These are phyloP conservation scores for Saccharomycopsis crataegensis DNA, from an alignment of 1,139 yeast genomes.

Conservation along the genomic window DNA sequence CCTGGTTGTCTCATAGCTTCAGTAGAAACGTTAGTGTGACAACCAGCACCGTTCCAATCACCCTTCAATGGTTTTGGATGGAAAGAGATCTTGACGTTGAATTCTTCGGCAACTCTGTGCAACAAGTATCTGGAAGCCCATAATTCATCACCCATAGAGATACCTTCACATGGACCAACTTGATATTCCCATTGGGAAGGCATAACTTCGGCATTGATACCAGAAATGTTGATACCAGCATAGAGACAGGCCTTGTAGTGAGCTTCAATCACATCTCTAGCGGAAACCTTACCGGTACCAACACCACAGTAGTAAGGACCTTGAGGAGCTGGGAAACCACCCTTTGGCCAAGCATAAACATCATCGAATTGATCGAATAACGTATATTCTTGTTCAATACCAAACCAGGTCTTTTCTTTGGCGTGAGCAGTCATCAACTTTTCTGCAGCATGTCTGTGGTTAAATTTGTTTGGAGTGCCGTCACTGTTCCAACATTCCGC, in stretches of 20 bases:
- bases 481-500: conserved; percentile 98
- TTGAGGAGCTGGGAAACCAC: conserved; percentile 99
- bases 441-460: conserved; percentile 97
- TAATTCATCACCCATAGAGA: conserved; percentile 92
- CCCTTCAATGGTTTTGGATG: conserved; percentile 99
- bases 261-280: conserved; percentile 97
- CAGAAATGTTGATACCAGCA: conserved; percentile 84
- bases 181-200: conserved; percentile 99
- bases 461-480: conserved; percentile 97
- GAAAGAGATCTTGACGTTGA: conserved; percentile 96
- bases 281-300: conserved; percentile 96
- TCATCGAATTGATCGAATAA: conserved; percentile 84
- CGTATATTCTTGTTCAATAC: conserved; percentile 98
- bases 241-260: conserved; percentile 97
- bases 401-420: conserved; percentile 87
- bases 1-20: conserved; percentile 86
- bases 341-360: conserved; percentile 98
- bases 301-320: conserved; percentile 99
- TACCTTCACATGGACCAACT: conserved; percentile 97
- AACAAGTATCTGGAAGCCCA: conserved; percentile 94
- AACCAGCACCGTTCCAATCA: conserved; percentile 99
- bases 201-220: conserved; percentile 99
- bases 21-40: conserved; percentile 92
- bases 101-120: conserved; percentile 95
- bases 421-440: conserved; percentile 92